Base-by-base conservation (phyloP, 2,329 filamentous ascomycete species). In the Thermothelomyces thermophilus region DNA sequence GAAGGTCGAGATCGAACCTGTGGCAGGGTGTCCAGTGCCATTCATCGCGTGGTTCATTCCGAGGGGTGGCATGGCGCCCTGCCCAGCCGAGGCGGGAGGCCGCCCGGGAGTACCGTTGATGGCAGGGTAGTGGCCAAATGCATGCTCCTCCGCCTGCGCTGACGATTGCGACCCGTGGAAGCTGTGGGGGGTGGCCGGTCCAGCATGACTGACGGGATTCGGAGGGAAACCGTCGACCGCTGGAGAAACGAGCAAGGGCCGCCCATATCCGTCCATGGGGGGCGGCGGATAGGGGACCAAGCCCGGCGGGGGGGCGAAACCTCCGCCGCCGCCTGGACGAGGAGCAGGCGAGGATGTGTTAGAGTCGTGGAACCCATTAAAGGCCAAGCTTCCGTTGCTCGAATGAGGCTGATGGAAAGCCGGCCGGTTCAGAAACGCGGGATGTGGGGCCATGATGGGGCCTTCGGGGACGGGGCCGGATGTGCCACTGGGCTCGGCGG, bases 91-190 rank as follows among this genome's bases (percentile, higher is more conserved):
- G 6, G 52, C 50, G n/a, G 35, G 41, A 4, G 53, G 33, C 22
- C 55, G 55, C 14, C 44, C 50, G 14, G 45, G 50, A 19, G 55
- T 56, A 8, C 56, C 55, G 30, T 59, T 60, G n/a, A 41, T 28
- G 14, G 48, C 31, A 10, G 52, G 52, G 48, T 70, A 71, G 51
- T 66, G 68, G 43, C 66, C 57, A 34, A 70, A 65, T 3, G 61
- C 64, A 0, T 65, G 60, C 37, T 71, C 67, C 20, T 66, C 64
- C 0, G 67, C 65, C 37, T 73, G 71, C 5, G 66, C 70, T 1
- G 79, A 80, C 31, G 77, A 73, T 53, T 82, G 80, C 2, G 80
- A 83, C 31, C 74, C 79, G 48, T 81, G 80, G 59, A 80, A 80
- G 63, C 79, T 83, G 54, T 79, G 79, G 3, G 79, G 75, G 2